Conservation (phyloP, 169 alveolate genomes). For the Ichthyophthirius multifiliis region DNA sequence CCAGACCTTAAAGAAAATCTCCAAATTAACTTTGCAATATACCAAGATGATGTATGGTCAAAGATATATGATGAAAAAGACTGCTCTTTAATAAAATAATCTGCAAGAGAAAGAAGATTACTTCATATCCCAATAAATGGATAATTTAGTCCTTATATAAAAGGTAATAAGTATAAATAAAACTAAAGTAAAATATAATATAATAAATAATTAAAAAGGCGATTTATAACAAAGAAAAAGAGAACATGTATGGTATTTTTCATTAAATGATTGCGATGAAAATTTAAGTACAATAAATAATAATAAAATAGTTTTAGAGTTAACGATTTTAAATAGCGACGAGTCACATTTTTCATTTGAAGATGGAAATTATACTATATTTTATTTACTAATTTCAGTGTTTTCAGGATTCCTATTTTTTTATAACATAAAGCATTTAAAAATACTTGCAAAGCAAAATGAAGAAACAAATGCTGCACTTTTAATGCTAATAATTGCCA, state of each 20-base stretch:
- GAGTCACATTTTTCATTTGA: slow-evolving; percentile 21
- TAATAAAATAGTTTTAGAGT: background rate
- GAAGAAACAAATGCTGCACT: background rate
- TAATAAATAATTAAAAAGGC: background rate
- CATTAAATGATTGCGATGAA: slow-evolving; percentile 20
- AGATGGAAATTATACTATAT: background rate
- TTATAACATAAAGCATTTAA: background rate
- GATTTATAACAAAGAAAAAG: background rate
- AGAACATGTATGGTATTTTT: slow-evolving; percentile 25
- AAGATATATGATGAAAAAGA: background rate
- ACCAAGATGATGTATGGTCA: background rate
- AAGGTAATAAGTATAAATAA: background rate
- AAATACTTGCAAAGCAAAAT: background rate
- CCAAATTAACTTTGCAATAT: background rate
- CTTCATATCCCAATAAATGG: too few relatives aligned
- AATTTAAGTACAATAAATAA: background rate
- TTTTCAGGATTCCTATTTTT: background rate
- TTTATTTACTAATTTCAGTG: background rate
- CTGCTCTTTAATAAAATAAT: background rate
- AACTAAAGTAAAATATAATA: background rate
- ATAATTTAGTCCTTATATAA: background rate
- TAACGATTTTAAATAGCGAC: background rate
- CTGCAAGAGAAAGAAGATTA: too few relatives aligned
- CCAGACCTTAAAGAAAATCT: background rate
- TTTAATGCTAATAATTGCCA: slow-evolving; percentile 7